Base-by-base conservation (phyloP, 2,329 filamentous ascomycete species). In the Sporothrix sp. region DNA sequence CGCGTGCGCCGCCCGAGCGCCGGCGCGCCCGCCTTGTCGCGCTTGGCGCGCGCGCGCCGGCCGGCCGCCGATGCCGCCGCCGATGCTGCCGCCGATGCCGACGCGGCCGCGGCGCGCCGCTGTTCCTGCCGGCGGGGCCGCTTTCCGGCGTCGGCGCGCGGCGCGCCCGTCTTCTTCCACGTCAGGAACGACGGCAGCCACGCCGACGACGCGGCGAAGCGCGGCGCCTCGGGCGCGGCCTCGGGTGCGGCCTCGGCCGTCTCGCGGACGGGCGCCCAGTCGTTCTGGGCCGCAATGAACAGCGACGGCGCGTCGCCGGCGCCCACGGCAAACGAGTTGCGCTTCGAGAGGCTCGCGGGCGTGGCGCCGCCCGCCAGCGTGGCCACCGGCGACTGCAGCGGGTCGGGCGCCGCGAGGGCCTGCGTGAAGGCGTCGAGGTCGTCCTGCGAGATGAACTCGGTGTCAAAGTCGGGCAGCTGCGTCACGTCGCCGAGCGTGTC, bases 191-290 rank as follows among this genome's bases (percentile, higher is more conserved):
- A 45, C 2, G 50, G 38, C 25, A 48, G 20, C 51, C 51, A 51
- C 18, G 36, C 35, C 2, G 48, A 48, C 20, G 48, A 46, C 18
- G 43, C 18, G 9, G 42, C 32, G 25, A 36, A 27, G 39, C n/a
- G 11, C n/a, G 14, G 43, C 33, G 7, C 14, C 21, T 3, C 21
- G 27, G 44, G 20, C 28, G 9, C 9, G 23, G 32, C 30, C 51
- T 14, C 14, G n/a, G n/a, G n/a, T n/a, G n/a, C n/a, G n/a, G 59
- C 58, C 45, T 54, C 25, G 20, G 90, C 75, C 52, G 78, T 82
- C 63, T 91, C 80, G 58, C 85, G 83, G 11, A 97, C 80, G 0
- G 93, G 93, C 14, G 87, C 83, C 93, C 93, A 98, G 71, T 98
- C 93, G 65, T 95, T 95, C 62, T 94, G 81, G 36, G 93, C 91